Conservation (phyloP, 108 stramenopile species). For the Asterionellopsis glacialis region DNA sequence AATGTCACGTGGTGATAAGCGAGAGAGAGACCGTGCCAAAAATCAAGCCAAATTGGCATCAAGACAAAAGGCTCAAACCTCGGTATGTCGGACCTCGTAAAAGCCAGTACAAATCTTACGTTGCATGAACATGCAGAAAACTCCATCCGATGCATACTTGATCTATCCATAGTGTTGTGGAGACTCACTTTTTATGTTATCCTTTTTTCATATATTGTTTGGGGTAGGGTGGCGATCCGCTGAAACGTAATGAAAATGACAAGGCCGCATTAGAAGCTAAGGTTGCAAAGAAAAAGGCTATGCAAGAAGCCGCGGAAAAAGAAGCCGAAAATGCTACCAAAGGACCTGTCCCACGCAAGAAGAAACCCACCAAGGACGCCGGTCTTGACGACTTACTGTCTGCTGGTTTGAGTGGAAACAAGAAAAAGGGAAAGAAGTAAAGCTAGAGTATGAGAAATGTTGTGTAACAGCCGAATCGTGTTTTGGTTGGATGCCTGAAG, state of each 20-base stretch:
- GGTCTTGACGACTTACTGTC: conserved; percentile 60
- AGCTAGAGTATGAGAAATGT: too few species aligned
- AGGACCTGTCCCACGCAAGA: conserved; percentile 42
- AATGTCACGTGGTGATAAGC: conserved; percentile 80
- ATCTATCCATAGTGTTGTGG: neutral
- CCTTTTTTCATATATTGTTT: neutral
- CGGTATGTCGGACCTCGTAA: conserved; percentile 29
- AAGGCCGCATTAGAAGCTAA: conserved; percentile 68
- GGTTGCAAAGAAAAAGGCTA: conserved; percentile 64
- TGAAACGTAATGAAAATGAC: conserved; percentile 61
- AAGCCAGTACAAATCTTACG: conserved; percentile 3
- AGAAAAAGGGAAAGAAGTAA: conserved; percentile 30
- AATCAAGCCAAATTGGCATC: conserved; percentile 49
- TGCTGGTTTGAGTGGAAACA: conserved; percentile 47
- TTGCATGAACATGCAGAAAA: neutral
- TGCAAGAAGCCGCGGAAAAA: conserved; percentile 39
- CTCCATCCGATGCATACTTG: neutral
- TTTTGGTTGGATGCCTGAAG: too few species aligned
- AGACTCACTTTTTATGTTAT: conserved; percentile 5
- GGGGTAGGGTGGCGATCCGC: conserved; percentile 54
- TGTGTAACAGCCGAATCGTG: too few species aligned
- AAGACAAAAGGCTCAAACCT: conserved; percentile 17
- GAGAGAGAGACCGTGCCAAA: conserved; percentile 77
- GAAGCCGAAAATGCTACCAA: conserved; percentile 20
- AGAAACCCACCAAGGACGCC: conserved; percentile 27